A percentile compares a stretch with the other conserved stretches of the same genome.
phyloP scores from a whole-genome alignment of 208 protist genomes.

The Endotrypanum monterogeii region DNA sequence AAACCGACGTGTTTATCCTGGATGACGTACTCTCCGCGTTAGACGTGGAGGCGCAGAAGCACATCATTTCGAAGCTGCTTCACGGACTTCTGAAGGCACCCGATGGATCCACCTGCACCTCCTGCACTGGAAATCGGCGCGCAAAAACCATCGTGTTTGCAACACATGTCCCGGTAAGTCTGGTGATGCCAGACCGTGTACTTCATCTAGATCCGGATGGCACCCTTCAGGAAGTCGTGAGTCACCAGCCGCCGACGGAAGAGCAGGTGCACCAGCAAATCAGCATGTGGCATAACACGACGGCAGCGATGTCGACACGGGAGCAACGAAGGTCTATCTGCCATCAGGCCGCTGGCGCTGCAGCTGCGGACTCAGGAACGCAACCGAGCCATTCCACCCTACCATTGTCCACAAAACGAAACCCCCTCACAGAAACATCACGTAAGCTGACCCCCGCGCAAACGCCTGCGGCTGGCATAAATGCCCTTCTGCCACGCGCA shows the following conservation, averaged over 20 bases:
- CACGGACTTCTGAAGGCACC: conserved; percentile 46
- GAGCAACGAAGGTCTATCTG: conserved; percentile 14
- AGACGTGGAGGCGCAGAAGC: conserved; percentile 86
- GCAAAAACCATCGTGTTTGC: conserved; percentile 59
- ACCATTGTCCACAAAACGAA: neutral
- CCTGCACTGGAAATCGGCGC: neutral
- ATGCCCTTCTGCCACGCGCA: conserved; percentile 39
- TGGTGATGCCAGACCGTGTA: conserved; percentile 54
- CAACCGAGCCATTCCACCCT: neutral
- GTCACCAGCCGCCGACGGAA: conserved; percentile 25
- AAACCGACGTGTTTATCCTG: conserved; percentile 81
- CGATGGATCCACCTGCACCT: neutral
- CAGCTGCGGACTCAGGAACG: neutral
- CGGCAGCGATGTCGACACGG: conserved; percentile 30
- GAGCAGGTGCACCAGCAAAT: conserved; percentile 35
- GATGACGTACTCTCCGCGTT: conserved; percentile 95
- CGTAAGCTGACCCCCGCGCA: conserved; percentile 5
- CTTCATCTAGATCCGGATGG: conserved; percentile 42
- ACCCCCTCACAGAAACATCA: neutral
- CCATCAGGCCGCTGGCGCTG: conserved; percentile 4
- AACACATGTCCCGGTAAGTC: conserved; percentile 36
- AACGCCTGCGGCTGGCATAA: conserved; percentile 5
- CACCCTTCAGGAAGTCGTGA: conserved; percentile 40
- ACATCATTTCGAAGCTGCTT: conserved; percentile 81
- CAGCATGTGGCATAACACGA: conserved; percentile 37